A percentile compares a stretch with the other conserved stretches of the same genome.
These are phyloP conservation scores for Camellia sinensis DNA, from an alignment of 148 eudicot species.

Conservation along the genomic window DNA sequence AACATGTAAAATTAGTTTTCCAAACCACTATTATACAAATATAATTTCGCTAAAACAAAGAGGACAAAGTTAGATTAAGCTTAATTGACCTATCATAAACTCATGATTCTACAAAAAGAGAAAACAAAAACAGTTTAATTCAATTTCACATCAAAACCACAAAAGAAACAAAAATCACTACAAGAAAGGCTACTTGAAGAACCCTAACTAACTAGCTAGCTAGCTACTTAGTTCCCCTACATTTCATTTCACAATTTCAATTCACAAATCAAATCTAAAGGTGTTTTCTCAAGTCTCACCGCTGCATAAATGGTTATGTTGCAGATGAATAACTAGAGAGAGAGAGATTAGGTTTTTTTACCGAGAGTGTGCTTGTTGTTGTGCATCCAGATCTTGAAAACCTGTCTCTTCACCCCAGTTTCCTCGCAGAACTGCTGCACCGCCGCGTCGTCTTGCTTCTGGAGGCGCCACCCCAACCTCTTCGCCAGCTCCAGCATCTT, in stretches of 20 bases:
- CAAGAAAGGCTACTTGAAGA: not conserved
- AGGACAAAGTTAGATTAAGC: not conserved
- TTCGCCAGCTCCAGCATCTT: constrained; percentile 54
- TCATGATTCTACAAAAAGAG: not conserved
- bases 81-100: not conserved
- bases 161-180: not conserved
- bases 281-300: too few species aligned
- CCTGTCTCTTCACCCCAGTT: constrained; percentile 38
- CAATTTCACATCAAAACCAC: not conserved
- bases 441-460: constrained; percentile 46
- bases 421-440: constrained; percentile 51
- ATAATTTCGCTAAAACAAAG: too few species aligned
- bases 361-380: constrained; percentile 64
- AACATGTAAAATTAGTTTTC: too few species aligned
- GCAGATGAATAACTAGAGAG: not conserved
- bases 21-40: too few species aligned
- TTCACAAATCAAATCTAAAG: not conserved
- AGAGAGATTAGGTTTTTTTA: constrained; percentile 44
- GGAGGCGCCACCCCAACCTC: constrained; percentile 53
- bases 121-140: not conserved
- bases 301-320: not conserved
- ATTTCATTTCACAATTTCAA: not conserved
- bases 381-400: constrained; percentile 63
- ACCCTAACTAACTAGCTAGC: not conserved
- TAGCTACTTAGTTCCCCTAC: not conserved